A percentile compares a stretch with the other conserved stretches of the same genome.
phyloP scores from a whole-genome alignment of 169 alveolate species.

The Plasmodium berghei region DNA sequence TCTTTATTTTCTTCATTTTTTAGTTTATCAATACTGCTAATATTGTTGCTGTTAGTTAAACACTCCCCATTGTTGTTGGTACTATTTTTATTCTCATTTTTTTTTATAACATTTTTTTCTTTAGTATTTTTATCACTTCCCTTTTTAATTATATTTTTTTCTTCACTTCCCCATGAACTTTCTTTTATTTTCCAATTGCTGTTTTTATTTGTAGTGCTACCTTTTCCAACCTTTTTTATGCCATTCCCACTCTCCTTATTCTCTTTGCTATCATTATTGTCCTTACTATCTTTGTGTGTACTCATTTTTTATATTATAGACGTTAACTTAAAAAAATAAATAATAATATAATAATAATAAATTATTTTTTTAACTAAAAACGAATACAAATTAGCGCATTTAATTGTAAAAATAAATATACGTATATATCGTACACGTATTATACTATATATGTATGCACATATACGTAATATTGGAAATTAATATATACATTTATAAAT shows the following conservation, averaged over 20 bases:
- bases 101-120: conserved; percentile 5
- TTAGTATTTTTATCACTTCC: background rate
- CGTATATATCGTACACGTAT: background rate
- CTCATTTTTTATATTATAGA: conserved; percentile 25
- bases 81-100: background rate
- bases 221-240: conserved; percentile 6
- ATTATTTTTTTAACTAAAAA: no score
- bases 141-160: conserved; percentile 6
- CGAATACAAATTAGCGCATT: no score
- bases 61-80: background rate
- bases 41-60: background rate
- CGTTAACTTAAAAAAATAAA: conserved; percentile 7
- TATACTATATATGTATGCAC: conserved; percentile 1
- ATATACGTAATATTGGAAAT: background rate
- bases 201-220: conserved; percentile 2
- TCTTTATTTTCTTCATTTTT: background rate
- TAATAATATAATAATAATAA: no score
- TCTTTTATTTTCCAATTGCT: conserved; percentile 26
- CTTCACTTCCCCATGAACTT: conserved; percentile 23
- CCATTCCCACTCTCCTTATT: background rate
- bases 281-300: conserved; percentile 11
- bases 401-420: background rate
- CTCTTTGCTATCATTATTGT: background rate
- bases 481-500: background rate
- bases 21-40: background rate